A percentile compares a stretch with the other conserved stretches of the same genome.
Conservation (phyloP, 495 filamentous ascomycete species). For the Tuber borchii region DNA sequence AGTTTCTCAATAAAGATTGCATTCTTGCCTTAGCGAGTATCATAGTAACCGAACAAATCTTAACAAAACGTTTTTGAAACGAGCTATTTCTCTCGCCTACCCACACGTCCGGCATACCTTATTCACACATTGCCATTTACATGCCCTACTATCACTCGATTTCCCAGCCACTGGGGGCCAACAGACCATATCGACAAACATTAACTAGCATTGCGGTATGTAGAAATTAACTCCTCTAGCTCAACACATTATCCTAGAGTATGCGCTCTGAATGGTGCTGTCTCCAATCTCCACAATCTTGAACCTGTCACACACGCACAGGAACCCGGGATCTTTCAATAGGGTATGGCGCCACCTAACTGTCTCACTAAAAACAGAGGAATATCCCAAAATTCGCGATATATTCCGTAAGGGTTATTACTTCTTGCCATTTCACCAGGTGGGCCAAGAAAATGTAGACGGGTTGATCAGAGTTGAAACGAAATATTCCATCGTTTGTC, state of each 20-base stretch:
- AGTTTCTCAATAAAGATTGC: too few relatives aligned
- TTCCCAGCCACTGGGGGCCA: not conserved
- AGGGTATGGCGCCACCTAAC: not conserved
- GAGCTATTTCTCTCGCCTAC: not conserved
- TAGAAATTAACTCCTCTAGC: not conserved
- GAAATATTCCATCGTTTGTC: not conserved
- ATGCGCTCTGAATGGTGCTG: not conserved
- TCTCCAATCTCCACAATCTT: not conserved
- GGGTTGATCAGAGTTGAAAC: not conserved
- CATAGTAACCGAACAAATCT: too few relatives aligned
- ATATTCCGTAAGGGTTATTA: too few relatives aligned
- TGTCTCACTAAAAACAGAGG: not conserved
- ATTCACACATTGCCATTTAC: not conserved
- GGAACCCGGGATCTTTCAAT: not conserved
- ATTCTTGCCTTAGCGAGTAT: too few relatives aligned
- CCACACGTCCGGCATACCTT: not conserved
- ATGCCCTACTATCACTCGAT: conserved; percentile 15
- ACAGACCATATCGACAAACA: not conserved
- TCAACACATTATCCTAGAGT: not conserved
- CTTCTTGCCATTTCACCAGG: not conserved
- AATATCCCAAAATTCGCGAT: not conserved
- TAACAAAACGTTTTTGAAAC: not conserved
- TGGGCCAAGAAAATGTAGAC: not conserved
- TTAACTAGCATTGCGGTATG: not conserved
- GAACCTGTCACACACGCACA: not conserved